Evolutionary conservation across 2,329 filamentous ascomycete genomes (phyloP).

Genomic region (Epichloe glyceriae): DNA sequence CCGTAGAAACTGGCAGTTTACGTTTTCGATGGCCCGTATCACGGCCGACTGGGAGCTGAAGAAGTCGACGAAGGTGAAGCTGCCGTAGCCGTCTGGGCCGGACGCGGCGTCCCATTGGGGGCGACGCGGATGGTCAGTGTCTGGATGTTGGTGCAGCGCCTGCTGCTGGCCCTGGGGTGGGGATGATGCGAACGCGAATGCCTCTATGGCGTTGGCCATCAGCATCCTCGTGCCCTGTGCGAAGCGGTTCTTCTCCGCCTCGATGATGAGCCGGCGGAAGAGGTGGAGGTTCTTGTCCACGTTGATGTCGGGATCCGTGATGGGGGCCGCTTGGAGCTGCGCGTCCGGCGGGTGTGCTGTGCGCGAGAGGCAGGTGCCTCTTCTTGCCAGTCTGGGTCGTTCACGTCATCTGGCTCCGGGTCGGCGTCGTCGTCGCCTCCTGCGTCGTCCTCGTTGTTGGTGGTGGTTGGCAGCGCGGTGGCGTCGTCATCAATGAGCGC

Average conservation of each 20-base stretch:
- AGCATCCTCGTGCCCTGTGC: conserved; percentile 11
- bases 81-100: neutral
- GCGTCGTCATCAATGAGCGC: conserved; percentile 8
- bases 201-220: conserved; percentile 24
- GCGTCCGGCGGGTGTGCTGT: neutral
- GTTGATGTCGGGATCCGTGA: conserved; percentile 14
- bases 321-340: neutral
- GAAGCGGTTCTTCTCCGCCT: conserved; percentile 29
- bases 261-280: conserved; percentile 29
- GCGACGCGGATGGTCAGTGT: conserved; percentile 30
- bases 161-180: conserved; percentile 5
- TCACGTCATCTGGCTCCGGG: conserved; percentile 4
- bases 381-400: conserved; percentile 9
- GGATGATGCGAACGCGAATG: conserved; percentile 16
- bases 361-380: neutral
- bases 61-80: conserved; percentile 25
- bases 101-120: conserved; percentile 11
- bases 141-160: conserved; percentile 18
- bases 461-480: neutral
- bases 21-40: conserved; percentile 15
- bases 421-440: conserved; percentile 5
- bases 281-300: conserved; percentile 23
- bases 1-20: conserved; percentile 24
- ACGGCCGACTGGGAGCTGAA: conserved; percentile 18
- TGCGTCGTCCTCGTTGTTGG: conserved; percentile 3